Evolutionary conservation across 164 flowering plant species (phyloP).

Genomic region (Berberis thunbergii): DNA sequence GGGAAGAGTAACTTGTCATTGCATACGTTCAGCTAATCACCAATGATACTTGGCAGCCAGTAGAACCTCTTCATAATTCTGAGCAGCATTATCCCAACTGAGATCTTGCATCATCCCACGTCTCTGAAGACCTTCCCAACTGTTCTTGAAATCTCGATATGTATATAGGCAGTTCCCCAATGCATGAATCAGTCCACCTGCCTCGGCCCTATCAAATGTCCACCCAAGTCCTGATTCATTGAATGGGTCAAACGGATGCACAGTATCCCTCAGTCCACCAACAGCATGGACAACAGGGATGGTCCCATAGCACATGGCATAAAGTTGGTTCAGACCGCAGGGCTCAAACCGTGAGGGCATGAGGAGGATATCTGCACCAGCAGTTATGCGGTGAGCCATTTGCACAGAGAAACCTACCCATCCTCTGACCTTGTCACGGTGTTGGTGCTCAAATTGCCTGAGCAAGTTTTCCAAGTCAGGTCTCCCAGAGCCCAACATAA

Average conservation of each 20-base stretch:
- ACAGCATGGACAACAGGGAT: constrained; percentile 95
- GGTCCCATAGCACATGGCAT: constrained; percentile 93
- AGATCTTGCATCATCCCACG: constrained; percentile 89
- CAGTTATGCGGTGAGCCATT: constrained; percentile 83
- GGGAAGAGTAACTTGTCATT: too few relatives aligned
- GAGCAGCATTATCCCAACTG: constrained; percentile 95
- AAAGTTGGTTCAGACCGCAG: constrained; percentile 91
- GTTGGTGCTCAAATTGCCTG: constrained; percentile 50
- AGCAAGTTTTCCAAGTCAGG: constrained; percentile 74
- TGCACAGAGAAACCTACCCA: constrained; percentile 96
- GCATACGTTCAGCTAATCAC: constrained; percentile 26
- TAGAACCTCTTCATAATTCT: constrained; percentile 79
- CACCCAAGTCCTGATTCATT: constrained; percentile 78
- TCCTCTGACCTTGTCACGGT: constrained; percentile 62
- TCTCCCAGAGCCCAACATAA: constrained; percentile 88
- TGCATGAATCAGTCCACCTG: constrained; percentile 54
- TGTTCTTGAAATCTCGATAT: constrained; percentile 62
- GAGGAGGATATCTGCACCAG: constrained; percentile 81
- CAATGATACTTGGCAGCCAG: constrained; percentile 95
- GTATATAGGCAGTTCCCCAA: constrained; percentile 75
- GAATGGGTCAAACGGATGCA: constrained; percentile 72
- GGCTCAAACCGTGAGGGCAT: constrained; percentile 99
- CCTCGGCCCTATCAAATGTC: constrained; percentile 78
- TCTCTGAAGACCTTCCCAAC: constrained; percentile 90
- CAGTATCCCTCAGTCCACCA: constrained; percentile 93